Base-by-base conservation (phyloP, 2,329 filamentous ascomycete genomes). In the Epichloe hybrida region DNA sequence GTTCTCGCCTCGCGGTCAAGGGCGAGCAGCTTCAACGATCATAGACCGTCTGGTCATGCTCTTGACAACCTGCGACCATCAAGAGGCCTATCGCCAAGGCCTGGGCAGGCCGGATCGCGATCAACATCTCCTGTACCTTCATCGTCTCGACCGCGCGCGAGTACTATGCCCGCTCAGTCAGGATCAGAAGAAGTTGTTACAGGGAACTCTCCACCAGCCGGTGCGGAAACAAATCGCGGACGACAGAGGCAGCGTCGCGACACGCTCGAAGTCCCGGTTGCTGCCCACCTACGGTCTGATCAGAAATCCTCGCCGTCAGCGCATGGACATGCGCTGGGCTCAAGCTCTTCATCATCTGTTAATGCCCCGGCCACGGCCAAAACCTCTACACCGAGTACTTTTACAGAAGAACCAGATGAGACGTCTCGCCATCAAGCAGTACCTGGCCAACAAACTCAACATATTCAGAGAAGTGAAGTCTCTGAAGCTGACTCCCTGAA, bases 21-120 rank as follows among this genome's bases (percentile, higher is more conserved):
- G 54, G 61, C 64, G 0, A 59, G 63, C 38, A 73, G 71, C 49
- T 68, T 70, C 45, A 60, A 45, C n/a, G 51, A 45, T 23, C 49
- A 34, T n/a, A 20, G 45, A 20, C 39, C 50, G 8, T 51, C 52
- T 2, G 48, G 31, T 2, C 49, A 44, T 23, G 53, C 21, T 12
- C 43, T 52, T 17, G 53, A 53, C 17, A 36, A 42, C 39, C 21
- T 47, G 13, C 11, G 27, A 11, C 35, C 37, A 7, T 48, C 46
- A 13, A 44, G 53, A 48, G 51, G 48, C 12, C 6, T n/a, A 46
- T 53, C 53, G 34, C 46, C 53, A 36, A 20, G 31, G 37, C 41
- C 46, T n/a, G 13, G 21, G 13, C 37, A 27, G 5, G 9, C 15
- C 5, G 12, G 15, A 13, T 39, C 48, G 5, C 44, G 35, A 43